A percentile compares a stretch with the other conserved stretches of the same genome.
phyloP scores from a whole-genome alignment of 257 asterid species.

The Fraxinus quadrangulata region DNA sequence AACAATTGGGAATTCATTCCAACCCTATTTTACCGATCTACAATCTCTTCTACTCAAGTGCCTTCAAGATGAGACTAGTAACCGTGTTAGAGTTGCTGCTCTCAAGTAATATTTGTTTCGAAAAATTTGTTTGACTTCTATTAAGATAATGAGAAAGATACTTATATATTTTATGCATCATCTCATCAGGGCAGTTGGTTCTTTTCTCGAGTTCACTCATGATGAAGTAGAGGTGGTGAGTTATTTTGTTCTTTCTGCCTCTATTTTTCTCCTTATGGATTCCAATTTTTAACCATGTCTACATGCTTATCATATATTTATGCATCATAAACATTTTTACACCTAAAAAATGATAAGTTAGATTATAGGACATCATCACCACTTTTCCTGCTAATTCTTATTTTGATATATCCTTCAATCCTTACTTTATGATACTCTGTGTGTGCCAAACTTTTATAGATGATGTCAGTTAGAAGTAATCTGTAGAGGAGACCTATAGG shows the following conservation, averaged over 20 bases:
- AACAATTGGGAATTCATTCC: conserved; percentile 91
- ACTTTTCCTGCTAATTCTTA: neutral
- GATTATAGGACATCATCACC: neutral
- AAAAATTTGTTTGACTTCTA: conserved; percentile 14
- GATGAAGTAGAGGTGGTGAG: conserved; percentile 94
- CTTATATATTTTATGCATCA: conserved; percentile 34
- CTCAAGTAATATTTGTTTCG: conserved; percentile 71
- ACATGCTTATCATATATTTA: neutral
- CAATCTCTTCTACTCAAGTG: conserved; percentile 88
- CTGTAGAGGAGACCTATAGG: neutral
- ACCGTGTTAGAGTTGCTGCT: conserved; percentile 93
- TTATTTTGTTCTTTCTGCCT: conserved; percentile 26
- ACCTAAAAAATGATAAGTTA: neutral
- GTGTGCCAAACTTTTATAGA: neutral
- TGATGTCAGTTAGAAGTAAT: conserved; percentile 16
- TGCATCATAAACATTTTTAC: neutral
- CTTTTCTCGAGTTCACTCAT: conserved; percentile 91
- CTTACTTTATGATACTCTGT: neutral
- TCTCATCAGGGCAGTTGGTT: conserved; percentile 96
- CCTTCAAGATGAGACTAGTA: conserved; percentile 96
- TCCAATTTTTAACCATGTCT: neutral
- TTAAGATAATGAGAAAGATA: conserved; percentile 14
- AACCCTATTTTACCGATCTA: conserved; percentile 77
- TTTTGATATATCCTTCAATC: neutral
- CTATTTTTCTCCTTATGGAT: conserved; percentile 18